Base-by-base conservation (phyloP, 139 green algal species). In the Zygnema circumcarinatum region DNA sequence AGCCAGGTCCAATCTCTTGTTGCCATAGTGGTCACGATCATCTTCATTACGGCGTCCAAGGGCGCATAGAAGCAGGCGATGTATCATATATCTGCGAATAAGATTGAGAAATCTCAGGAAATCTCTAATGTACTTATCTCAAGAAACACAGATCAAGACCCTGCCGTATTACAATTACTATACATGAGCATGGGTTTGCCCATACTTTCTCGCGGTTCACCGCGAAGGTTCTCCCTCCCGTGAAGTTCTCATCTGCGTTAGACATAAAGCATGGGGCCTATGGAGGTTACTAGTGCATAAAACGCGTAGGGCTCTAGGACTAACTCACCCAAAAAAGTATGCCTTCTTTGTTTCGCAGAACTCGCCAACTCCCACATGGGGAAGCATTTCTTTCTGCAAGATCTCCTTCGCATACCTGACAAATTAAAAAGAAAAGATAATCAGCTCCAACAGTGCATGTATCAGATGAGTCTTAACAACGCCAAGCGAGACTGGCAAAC, bases 11-110 rank as follows among this genome's bases (percentile, higher is more conserved):
- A 99, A 92, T 25, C 97, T 94, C 93, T 99, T 99, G 95, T 99
- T 99, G 75, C 93, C 94, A 86, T 98, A 99, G 94, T 99, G 96
- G 89, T 99, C 97, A 1, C 97, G 94, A 90, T 98, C 96, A 83
- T 99, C 96, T 89, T 94, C 86, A n/a, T 87, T 54, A 7, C 88
- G 79, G 32, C 87, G 75, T 29, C 86, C 85, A 39, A 93, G 81
- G 16, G 90, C 87, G n/a, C 79, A 91, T 33, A 93, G 80, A 79
- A 94, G 79, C 52, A 94, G 89, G 0, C 92, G 73, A 86, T 94
- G 72, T 31, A 93, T 90, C 38, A 94, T 92, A 85, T 94, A 94
- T 1, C 92, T 86, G 80, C 54, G n/a, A n/a, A n/a, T n/a, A n/a
- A n/a, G n/a, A n/a, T n/a, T n/a, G n/a, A n/a, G 68, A 20, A 35